Conservation (phyloP, 2,329 filamentous ascomycete genomes). For the Escovopsis weberi region DNA sequence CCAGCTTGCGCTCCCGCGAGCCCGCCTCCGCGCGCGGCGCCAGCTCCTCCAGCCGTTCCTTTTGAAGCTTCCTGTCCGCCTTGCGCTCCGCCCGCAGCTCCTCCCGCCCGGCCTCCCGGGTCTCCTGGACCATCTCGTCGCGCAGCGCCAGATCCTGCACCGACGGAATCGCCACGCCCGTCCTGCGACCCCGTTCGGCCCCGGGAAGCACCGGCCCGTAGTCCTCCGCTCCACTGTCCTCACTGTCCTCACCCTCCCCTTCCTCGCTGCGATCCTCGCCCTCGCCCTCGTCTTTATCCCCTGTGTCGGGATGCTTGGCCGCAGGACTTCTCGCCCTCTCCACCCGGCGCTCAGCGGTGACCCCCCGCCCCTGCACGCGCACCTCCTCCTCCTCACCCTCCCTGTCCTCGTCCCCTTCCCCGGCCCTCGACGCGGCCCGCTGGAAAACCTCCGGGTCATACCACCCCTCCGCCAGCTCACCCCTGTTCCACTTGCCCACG, state of each 20-base stretch:
- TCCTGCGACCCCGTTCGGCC: conserved; percentile 9
- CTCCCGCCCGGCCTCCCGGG: conserved; percentile 34
- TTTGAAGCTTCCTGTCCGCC: conserved; percentile 50
- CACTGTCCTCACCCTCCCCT: background rate
- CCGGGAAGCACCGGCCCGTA: conserved; percentile 31
- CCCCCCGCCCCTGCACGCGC: background rate
- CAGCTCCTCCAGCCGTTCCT: conserved; percentile 65
- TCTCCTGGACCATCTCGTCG: conserved; percentile 34
- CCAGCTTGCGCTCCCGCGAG: conserved; percentile 66
- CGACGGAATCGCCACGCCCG: conserved; percentile 52
- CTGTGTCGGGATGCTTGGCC: too few relatives aligned
- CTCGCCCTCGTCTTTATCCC: conserved; percentile 5
- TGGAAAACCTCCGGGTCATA: conserved; percentile 66
- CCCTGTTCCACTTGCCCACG: conserved; percentile 77
- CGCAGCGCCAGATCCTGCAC: conserved; percentile 57
- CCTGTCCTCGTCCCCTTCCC: background rate
- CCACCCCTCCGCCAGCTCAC: conserved; percentile 80
- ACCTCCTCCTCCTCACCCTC: background rate
- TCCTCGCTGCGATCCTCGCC: conserved; percentile 10
- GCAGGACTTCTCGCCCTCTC: conserved; percentile 1
- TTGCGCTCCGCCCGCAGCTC: conserved; percentile 48
- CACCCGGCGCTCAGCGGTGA: background rate
- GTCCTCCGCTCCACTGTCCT: conserved; percentile 31
- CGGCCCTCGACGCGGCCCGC: conserved; percentile 10
- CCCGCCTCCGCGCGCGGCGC: conserved; percentile 71